Conservation (phyloP, 441 rosid species). For the Biscutella laevigata region DNA sequence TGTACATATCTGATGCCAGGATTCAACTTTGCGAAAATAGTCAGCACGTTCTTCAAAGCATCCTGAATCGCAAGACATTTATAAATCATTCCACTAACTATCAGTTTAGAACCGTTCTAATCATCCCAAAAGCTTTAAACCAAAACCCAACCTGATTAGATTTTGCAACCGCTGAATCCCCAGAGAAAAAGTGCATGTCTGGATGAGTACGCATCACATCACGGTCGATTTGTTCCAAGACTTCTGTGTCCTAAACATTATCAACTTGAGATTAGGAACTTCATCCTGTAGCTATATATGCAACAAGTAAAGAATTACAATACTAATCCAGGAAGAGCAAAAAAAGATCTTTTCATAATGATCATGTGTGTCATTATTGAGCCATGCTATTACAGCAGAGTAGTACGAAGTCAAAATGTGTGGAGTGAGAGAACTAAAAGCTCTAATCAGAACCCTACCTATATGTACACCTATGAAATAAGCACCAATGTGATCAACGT, state of each 20-base stretch:
- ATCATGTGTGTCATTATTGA: neutral
- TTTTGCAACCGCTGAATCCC: constrained; percentile 57
- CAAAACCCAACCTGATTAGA: constrained; percentile 51
- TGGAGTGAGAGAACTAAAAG: neutral
- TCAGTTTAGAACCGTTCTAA: neutral
- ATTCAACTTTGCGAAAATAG: constrained; percentile 76
- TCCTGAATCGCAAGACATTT: constrained; percentile 39
- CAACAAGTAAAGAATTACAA: neutral
- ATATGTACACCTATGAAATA: neutral
- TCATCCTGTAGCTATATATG: constrained; percentile 4
- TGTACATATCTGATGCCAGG: constrained; percentile 90
- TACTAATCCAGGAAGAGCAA: constrained; percentile 5
- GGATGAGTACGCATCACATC: constrained; percentile 91
- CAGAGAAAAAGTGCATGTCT: constrained; percentile 75
- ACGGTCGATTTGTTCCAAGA: constrained; percentile 74
- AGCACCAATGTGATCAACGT: neutral
- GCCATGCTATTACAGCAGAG: neutral
- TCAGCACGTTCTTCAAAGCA: constrained; percentile 56
- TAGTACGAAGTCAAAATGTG: neutral
- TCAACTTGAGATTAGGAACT: constrained; percentile 8
- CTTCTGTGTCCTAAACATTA: constrained; percentile 56
- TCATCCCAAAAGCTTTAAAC: neutral
- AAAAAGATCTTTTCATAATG: neutral
- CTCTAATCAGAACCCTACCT: neutral
- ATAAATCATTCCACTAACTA: constrained; percentile 5